Base-by-base conservation (phyloP, 331 rosid genomes). In the Malus hybrid region DNA sequence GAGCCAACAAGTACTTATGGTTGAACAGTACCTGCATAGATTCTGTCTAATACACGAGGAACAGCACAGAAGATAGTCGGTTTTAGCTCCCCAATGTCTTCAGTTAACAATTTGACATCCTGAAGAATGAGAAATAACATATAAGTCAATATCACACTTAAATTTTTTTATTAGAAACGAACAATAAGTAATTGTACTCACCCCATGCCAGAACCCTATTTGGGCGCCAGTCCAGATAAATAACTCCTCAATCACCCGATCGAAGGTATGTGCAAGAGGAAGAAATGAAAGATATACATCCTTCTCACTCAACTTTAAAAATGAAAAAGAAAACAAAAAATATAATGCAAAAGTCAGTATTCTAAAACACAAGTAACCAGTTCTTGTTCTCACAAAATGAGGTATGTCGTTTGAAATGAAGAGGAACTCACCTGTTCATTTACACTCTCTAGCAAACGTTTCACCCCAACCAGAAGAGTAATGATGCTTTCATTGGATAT, bases 171-270 rank as follows among this genome's bases (percentile, higher is more conserved):
- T 48, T 19, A 73, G 36, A 65, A 56, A 60, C 22, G 34, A 81
- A 73, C 59, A 70, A 42, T 13, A 11, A 54, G 63, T 39, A 73
- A 61, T 64, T 61, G 61, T 73, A 84, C 97, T 86, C 83, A 92
- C 97, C 89, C 99, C 99, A 76, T 90, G 97, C 97, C 99, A 95
- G 83, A 92, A 95, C 80, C 99, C 97, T 75, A 95, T 95, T 28
- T 96, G 89, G 76, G 90, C 99, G 77, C 99, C 97, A 56, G 83
- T 88, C 88, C 90, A 83, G 80, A 95, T 95, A 76, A 95, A 92
- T 72, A 88, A 56, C 86, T 95, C 99, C 84, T 95, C 99, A 54
- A 95, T 86, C 78, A 92, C 96, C 79, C 97, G 90, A 79, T 95
- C 99, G 61, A 95, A 95, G 79, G 80, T 87, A 80, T 92, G 97